phyloP scores from a whole-genome alignment of 2,329 filamentous ascomycete genomes.

The Penicillium sp. region DNA sequence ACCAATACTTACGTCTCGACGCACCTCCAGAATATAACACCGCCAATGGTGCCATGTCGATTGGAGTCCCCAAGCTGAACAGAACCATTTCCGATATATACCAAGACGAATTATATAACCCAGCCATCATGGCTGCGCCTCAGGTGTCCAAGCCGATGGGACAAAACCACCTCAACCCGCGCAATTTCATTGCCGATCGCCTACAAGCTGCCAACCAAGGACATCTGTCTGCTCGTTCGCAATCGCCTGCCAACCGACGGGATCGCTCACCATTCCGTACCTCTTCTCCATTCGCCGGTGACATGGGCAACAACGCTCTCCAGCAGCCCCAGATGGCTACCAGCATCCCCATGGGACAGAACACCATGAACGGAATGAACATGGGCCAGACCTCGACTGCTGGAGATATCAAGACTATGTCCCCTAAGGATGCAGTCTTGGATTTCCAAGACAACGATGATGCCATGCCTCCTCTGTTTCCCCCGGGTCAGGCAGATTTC shows the following conservation, averaged over 20 bases:
- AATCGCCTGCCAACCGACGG: constrained; percentile 57
- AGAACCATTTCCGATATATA: constrained; percentile 84
- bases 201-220: constrained; percentile 76
- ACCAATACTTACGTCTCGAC: constrained; percentile 66
- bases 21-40: constrained; percentile 51
- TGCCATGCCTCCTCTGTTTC: constrained; percentile 68
- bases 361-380: constrained; percentile 33
- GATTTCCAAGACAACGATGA: constrained; percentile 76
- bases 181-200: constrained; percentile 68
- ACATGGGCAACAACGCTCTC: constrained; percentile 39
- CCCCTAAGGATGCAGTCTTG: constrained; percentile 84
- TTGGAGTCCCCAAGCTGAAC: constrained; percentile 70
- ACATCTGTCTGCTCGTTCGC: constrained; percentile 62
- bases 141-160: constrained; percentile 36
- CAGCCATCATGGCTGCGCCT: constrained; percentile 39
- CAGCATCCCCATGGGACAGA: constrained; percentile 34
- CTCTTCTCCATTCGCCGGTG: constrained; percentile 60
- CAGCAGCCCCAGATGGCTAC: constrained; percentile 43
- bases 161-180: constrained; percentile 48
- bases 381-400: constrained; percentile 20
- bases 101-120: constrained; percentile 77
- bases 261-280: constrained; percentile 80
- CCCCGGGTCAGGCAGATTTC: constrained; percentile 56
- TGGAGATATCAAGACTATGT: constrained; percentile 74
- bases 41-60: constrained; percentile 32